Percentiles rank a stretch among this genome's conserved stretches.
phyloP scores from a whole-genome alignment of 1,284 basidiomycete species.

The Cutaneotrichosporon mucoides region DNA sequence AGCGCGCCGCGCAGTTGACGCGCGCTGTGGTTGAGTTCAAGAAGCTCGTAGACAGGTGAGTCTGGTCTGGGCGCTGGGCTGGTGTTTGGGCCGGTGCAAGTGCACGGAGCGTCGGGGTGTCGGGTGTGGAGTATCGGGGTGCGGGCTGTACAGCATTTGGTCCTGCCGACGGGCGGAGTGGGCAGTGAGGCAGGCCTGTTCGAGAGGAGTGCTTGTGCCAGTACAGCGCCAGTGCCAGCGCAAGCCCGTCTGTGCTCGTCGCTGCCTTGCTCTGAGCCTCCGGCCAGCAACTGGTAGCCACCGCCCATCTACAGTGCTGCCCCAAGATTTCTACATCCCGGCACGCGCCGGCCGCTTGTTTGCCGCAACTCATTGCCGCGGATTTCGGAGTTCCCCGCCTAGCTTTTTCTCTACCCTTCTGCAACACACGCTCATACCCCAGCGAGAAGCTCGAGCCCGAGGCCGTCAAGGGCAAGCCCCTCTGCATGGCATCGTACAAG shows the following conservation, averaged over 20 bases:
- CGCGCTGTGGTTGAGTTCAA: constrained; percentile 82
- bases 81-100: not conserved
- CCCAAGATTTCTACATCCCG: too few species aligned
- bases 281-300: too few species aligned
- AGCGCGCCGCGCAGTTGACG: constrained; percentile 71
- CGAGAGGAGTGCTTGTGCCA: too few species aligned
- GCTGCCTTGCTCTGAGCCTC: too few species aligned
- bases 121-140: too few species aligned
- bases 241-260: too few species aligned
- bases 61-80: constrained; percentile 14
- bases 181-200: too few species aligned
- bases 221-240: too few species aligned
- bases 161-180: too few species aligned
- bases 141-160: too few species aligned
- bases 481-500: constrained; percentile 95
- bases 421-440: constrained; percentile 5
- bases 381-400: not conserved
- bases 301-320: too few species aligned
- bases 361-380: not conserved
- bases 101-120: not conserved
- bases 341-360: too few species aligned
- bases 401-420: not conserved
- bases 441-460: constrained; percentile 85
- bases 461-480: constrained; percentile 70
- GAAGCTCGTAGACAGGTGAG: constrained; percentile 71